Base-by-base conservation (phyloP, 2,329 filamentous ascomycete genomes). In the Colletotrichum musicola region DNA sequence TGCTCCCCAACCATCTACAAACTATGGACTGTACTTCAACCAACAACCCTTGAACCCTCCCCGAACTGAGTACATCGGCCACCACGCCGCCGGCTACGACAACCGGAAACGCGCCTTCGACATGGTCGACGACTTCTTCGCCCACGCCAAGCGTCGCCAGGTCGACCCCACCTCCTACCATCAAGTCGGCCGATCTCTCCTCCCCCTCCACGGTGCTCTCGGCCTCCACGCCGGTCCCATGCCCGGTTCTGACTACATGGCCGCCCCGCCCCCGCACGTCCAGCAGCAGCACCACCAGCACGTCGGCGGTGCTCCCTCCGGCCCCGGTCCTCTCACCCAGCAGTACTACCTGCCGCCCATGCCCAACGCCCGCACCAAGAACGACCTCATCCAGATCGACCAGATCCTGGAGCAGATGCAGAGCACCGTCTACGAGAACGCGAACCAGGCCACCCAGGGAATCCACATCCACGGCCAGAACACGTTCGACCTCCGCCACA, bases 361-460 rank as follows among this genome's bases (percentile, higher is more conserved):
- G 84, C 90, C 90, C 55, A 97, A 94, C 75, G 87, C 97, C 64
- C 91, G 95, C 76, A 98, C 95, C 56, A 97, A 98, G 87, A 94
- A 90, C 78, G 96, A 99, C 78, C 86, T 99, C 50, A 85, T 97
- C 78, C 94, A 97, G 78, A 95, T 98, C 76, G 96, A 98, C 79
- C 92, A 94, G 77, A 93, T 98, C 79, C 88, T 99, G 63, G 94
- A 97, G 81, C 94, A 98, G 81, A 95, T 98, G 86, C 95, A 98
- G 81, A 91, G 92, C 72, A 98, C 95, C 53, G 94, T 98, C 56
- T 98, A 98, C 78, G 96, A 98, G 82, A 97, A 92, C 79, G 91
- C 94, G 63, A 93, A 90, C 74, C 91, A 94, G 58, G 91, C 94
- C 38, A 93, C 93, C 2, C 91, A 92, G 50, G 92, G 93, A 66